These are phyloP conservation scores for Xylaria castorea DNA, from an alignment of 495 filamentous ascomycete species.

Conservation along the genomic window DNA sequence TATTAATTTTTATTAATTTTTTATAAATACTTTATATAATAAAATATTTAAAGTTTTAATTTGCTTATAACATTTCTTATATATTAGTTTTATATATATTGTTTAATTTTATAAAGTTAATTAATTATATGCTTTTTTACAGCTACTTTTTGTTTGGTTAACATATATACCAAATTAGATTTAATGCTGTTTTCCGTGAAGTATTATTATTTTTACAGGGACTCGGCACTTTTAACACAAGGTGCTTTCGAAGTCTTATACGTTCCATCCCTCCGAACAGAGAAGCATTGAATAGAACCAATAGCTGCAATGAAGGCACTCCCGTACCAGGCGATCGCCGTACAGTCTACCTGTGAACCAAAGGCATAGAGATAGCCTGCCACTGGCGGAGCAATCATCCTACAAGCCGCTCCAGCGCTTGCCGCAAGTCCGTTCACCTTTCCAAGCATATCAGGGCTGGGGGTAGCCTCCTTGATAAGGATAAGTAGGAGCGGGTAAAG, in stretches of 20 bases:
- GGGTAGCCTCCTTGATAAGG: constrained; percentile 82
- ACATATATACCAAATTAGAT: no score
- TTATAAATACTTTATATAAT: no score
- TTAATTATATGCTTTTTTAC: no score
- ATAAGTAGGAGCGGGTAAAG: constrained; percentile 81
- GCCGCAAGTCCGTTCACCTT: constrained; percentile 84
- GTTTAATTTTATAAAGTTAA: no score
- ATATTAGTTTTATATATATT: no score
- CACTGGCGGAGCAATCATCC: constrained; percentile 77
- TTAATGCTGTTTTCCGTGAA: no score
- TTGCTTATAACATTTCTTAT: no score
- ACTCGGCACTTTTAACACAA: not conserved
- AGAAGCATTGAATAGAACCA: constrained; percentile 73
- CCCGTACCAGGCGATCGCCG: constrained; percentile 79
- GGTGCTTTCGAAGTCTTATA: not conserved
- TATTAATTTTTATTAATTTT: no score
- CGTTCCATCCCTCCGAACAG: constrained; percentile 56
- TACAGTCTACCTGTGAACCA: constrained; percentile 70
- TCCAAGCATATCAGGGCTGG: constrained; percentile 68
- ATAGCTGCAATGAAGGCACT: constrained; percentile 72
- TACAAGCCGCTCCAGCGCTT: constrained; percentile 76
- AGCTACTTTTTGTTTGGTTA: no score
- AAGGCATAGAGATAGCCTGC: constrained; percentile 77
- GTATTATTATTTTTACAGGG: not conserved
- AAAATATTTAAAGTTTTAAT: no score